A percentile compares a stretch with the other conserved stretches of the same genome.
Conservation (phyloP, 1,139 yeast genomes). For the Candida sanyaensis region DNA sequence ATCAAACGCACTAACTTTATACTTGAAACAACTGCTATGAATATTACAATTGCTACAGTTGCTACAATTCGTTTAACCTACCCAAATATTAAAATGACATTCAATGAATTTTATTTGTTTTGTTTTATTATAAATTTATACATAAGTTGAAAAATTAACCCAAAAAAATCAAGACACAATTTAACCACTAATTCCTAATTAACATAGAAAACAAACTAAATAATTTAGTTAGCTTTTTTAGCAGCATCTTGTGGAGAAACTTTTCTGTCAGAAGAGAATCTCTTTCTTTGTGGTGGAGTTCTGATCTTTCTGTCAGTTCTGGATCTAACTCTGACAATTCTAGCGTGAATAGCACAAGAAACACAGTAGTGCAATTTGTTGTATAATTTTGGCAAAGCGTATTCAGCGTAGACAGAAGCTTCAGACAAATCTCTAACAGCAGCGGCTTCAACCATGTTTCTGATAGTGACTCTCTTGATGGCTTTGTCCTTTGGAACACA, state of each 20-base stretch:
- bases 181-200: neutral
- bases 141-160: slow-evolving; percentile 5
- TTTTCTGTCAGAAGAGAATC: slow-evolving; percentile 96
- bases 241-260: slow-evolving; percentile 98
- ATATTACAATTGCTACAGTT: neutral
- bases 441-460: slow-evolving; percentile 99
- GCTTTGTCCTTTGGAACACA: slow-evolving; percentile 99
- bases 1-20: too few species aligned
- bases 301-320: slow-evolving; percentile 98
- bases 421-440: slow-evolving; percentile 99
- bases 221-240: slow-evolving; percentile 60
- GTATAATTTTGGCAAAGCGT: slow-evolving; percentile 99
- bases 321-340: slow-evolving; percentile 99
- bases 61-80: neutral
- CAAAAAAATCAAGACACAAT: slow-evolving; percentile 1
- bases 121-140: slow-evolving; percentile 7
- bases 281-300: slow-evolving; percentile 99
- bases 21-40: neutral
- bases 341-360: slow-evolving; percentile 99
- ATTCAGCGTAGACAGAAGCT: slow-evolving; percentile 98
- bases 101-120: slow-evolving; percentile 1
- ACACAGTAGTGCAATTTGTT: slow-evolving; percentile 99
- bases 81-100: neutral
- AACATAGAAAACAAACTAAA: neutral
- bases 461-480: slow-evolving; percentile 99